Percentiles rank a stretch among this genome's conserved stretches.
phyloP scores from a whole-genome alignment of 768 basidiomycete genomes.

The Hygrophorus pudorinus region DNA sequence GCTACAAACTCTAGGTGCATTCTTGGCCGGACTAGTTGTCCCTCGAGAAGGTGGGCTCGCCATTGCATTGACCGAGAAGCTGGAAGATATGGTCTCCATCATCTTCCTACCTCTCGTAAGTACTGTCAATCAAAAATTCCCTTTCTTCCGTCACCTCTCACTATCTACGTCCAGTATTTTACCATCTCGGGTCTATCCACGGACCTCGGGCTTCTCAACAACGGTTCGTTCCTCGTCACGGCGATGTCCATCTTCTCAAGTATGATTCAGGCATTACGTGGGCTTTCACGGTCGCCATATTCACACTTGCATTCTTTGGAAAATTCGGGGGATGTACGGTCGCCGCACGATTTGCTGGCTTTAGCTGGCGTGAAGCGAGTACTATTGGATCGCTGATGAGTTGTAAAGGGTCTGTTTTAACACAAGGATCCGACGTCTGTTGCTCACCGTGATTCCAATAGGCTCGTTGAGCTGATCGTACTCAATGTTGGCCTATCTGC shows the following conservation, averaged over 20 bases:
- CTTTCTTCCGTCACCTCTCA: background rate
- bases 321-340: slow-evolving; percentile 84
- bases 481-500: slow-evolving; percentile 87
- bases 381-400: slow-evolving; percentile 91
- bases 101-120: slow-evolving; percentile 80
- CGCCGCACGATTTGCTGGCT: slow-evolving; percentile 64
- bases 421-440: background rate
- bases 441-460: slow-evolving; percentile 15
- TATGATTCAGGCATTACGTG: slow-evolving; percentile 56
- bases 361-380: slow-evolving; percentile 69
- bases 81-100: slow-evolving; percentile 92
- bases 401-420: slow-evolving; percentile 68
- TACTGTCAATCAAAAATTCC: slow-evolving; percentile 2
- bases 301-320: slow-evolving; percentile 65
- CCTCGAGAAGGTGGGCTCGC: slow-evolving; percentile 85
- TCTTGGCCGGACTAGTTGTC: slow-evolving; percentile 71
- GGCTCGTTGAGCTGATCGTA: slow-evolving; percentile 88
- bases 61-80: slow-evolving; percentile 82
- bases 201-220: slow-evolving; percentile 72
- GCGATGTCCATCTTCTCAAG: background rate
- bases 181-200: slow-evolving; percentile 87
- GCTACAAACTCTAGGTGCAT: slow-evolving; percentile 42
- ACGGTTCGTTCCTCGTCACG: slow-evolving; percentile 32
- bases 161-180: slow-evolving; percentile 58
- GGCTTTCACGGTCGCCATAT: slow-evolving; percentile 81